phyloP scores from a whole-genome alignment of 345 rosid genomes.

The Sisymbrium irio region DNA sequence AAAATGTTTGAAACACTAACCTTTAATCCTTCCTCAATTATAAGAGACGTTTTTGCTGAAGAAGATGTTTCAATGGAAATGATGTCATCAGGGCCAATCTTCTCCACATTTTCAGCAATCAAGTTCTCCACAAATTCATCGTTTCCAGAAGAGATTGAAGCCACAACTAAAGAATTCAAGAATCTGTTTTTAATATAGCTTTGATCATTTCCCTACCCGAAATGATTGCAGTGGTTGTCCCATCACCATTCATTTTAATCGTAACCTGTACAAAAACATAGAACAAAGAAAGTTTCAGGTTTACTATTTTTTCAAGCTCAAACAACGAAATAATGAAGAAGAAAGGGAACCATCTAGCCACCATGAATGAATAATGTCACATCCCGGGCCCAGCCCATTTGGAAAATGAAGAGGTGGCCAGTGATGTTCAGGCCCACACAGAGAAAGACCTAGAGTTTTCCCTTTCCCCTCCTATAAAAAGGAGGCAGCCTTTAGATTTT shows the following conservation, averaged over 20 bases:
- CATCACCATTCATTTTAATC: constrained; percentile 81
- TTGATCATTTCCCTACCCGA: constrained; percentile 80
- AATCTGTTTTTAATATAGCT: constrained; percentile 43
- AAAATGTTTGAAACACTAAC: constrained; percentile 34
- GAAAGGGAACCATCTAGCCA: constrained; percentile 39
- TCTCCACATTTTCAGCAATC: constrained; percentile 67
- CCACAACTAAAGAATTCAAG: constrained; percentile 60
- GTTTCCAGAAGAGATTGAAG: constrained; percentile 86
- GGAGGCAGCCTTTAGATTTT: too few species aligned
- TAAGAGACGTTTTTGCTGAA: constrained; percentile 62
- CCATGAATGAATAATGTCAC: constrained; percentile 68
- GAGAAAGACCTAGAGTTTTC: too few species aligned
- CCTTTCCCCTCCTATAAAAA: too few species aligned
- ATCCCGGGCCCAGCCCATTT: too few species aligned
- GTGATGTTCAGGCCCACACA: too few species aligned
- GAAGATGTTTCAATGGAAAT: constrained; percentile 75
- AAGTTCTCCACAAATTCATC: constrained; percentile 70
- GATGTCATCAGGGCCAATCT: constrained; percentile 84
- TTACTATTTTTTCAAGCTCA: background rate
- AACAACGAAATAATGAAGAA: constrained; percentile 6
- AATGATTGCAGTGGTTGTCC: constrained; percentile 80
- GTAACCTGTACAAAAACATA: constrained; percentile 59
- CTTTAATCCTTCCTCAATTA: constrained; percentile 88
- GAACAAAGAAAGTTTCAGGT: background rate
- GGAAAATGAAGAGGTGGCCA: too few species aligned